Conservation (phyloP, 805 yeast species). For the Maudiozyma turicensis region DNA sequence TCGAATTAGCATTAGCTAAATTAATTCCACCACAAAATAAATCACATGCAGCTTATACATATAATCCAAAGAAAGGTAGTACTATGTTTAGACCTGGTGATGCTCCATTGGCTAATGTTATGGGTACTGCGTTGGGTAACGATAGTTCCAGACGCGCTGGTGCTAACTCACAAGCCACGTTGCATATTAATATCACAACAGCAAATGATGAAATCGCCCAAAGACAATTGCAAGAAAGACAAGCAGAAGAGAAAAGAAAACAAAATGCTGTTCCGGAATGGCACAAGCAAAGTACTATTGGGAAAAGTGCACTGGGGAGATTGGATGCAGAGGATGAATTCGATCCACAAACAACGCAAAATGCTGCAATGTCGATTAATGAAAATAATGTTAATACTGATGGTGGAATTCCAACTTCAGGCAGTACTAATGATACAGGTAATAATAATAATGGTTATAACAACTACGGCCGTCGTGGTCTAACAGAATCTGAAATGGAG, state of each 20-base stretch:
- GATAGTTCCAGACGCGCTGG: conserved; percentile 41
- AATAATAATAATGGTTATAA: conserved; percentile 1
- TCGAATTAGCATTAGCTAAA: conserved; percentile 72
- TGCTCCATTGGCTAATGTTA: conserved; percentile 13
- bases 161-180: conserved; percentile 66
- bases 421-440: not conserved
- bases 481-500: conserved; percentile 34
- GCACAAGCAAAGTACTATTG: conserved; percentile 90
- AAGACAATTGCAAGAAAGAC: conserved; percentile 54
- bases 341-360: conserved; percentile 21
- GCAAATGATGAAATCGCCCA: conserved; percentile 73
- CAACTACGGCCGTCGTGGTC: conserved; percentile 12
- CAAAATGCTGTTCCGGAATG: conserved; percentile 96
- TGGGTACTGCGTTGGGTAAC: conserved; percentile 30
- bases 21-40: conserved; percentile 77
- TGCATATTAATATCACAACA: conserved; percentile 79
- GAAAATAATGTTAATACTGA: conserved; percentile 3
- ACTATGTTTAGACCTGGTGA: conserved; percentile 36
- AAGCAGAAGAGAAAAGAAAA: conserved; percentile 61
- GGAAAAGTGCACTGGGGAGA: conserved; percentile 48
- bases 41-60: conserved; percentile 59
- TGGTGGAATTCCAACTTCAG: not conserved
- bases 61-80: conserved; percentile 39
- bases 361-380: conserved; percentile 13
- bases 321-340: conserved; percentile 42